Evolutionary conservation across 2,329 filamentous ascomycete genomes (phyloP).

Genomic region (Aurifilum marmelostoma): DNA sequence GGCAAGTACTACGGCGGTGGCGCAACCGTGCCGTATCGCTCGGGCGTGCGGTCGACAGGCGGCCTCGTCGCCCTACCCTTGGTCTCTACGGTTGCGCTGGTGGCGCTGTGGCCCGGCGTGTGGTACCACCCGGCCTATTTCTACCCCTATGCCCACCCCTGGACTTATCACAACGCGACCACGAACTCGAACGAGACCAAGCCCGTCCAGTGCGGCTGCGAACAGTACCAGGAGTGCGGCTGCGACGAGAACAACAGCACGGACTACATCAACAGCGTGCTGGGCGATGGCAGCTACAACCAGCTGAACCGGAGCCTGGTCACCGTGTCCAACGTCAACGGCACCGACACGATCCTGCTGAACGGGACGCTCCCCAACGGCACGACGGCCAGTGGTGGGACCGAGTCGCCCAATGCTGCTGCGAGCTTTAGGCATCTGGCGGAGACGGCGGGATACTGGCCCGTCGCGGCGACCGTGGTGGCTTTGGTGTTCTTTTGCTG

Average conservation of each 20-base stretch:
- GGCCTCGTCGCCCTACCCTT: slow-evolving; percentile 52
- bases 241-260: slow-evolving; percentile 70
- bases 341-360: slow-evolving; percentile 66
- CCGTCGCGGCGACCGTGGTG: slow-evolving; percentile 47
- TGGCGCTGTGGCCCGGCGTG: slow-evolving; percentile 65
- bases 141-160: slow-evolving; percentile 57
- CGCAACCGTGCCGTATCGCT: slow-evolving; percentile 59
- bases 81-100: slow-evolving; percentile 49
- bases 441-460: slow-evolving; percentile 54
- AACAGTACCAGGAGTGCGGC: slow-evolving; percentile 58
- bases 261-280: slow-evolving; percentile 62
- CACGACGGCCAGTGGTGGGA: slow-evolving; percentile 57
- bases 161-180: slow-evolving; percentile 54
- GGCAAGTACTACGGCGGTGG: slow-evolving; percentile 71
- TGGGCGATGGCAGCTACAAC: slow-evolving; percentile 67
- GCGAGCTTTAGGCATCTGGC: slow-evolving; percentile 39
- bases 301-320: slow-evolving; percentile 65
- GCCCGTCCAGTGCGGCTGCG: slow-evolving; percentile 65
- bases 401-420: slow-evolving; percentile 44
- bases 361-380: slow-evolving; percentile 77
- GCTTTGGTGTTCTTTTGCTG: slow-evolving; percentile 50
- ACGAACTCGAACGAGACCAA: slow-evolving; percentile 60
- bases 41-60: slow-evolving; percentile 55
- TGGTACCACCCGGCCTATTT: slow-evolving; percentile 68
- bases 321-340: slow-evolving; percentile 64